Base-by-base conservation (phyloP, 106 monocot genomes). In the Narthecium ossifragum region DNA sequence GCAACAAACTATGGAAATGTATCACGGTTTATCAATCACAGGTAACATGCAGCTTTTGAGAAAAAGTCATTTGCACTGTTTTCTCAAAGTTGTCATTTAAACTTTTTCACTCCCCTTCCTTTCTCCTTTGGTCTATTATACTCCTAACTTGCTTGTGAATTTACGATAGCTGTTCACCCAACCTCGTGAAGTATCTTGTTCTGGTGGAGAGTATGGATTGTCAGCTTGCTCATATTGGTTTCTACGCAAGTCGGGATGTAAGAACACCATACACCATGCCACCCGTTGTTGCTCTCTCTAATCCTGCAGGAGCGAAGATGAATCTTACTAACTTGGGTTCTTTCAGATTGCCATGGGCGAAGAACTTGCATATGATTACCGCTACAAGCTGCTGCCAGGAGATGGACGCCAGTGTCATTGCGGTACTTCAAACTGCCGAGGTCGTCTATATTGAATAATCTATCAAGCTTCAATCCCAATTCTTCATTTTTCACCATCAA, bases 21-120 rank as follows among this genome's bases (percentile, higher is more conserved):
- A 32, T 79, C 94, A 15, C 82, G 89, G 33, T 94, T 90, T 73
- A 89, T 94, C 40, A 94, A 94, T 74, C 94, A 94, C 75, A 94
- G 94, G 94, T 94, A 75, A 29, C 43, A 24, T 34, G 11, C 33
- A 32, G n/a, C n/a, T n/a, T n/a, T n/a, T n/a, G n/a, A n/a, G n/a
- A n/a, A n/a, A n/a, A n/a, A n/a, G n/a, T n/a, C n/a, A n/a, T n/a
- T n/a, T n/a, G n/a, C n/a, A n/a, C n/a, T n/a, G n/a, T n/a, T n/a
- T n/a, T n/a, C n/a, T n/a, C n/a, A n/a, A n/a, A n/a, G n/a, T n/a
- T n/a, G n/a, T n/a, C n/a, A n/a, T n/a, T n/a, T n/a, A n/a, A n/a
- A n/a, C n/a, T n/a, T n/a, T n/a, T n/a, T n/a, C n/a, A n/a, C n/a
- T n/a, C n/a, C n/a, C n/a, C n/a, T n/a, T n/a, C n/a, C 25, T 57